These are phyloP conservation scores for Carex parvula DNA, from an alignment of 176 grass and related monocot species.

Conservation along the genomic window DNA sequence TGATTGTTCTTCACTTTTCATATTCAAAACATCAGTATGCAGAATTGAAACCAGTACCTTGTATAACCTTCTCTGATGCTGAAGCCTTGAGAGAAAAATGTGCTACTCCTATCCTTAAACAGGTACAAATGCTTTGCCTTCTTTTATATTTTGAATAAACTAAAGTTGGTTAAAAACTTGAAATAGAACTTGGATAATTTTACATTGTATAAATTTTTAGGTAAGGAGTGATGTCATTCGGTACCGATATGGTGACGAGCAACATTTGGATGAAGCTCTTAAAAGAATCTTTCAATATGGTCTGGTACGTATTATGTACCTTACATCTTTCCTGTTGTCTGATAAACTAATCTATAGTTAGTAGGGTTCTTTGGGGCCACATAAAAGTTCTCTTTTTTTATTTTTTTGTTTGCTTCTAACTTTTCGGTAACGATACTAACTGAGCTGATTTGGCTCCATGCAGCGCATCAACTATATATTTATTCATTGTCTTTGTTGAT, in stretches of 20 bases:
- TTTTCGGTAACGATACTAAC: no score
- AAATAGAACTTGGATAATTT: slow-evolving; percentile 21
- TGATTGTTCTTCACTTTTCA: slow-evolving; percentile 29
- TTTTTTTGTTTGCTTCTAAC: not conserved
- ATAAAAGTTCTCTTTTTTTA: not conserved
- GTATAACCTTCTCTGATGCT: slow-evolving; percentile 80
- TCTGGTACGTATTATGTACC: slow-evolving; percentile 61
- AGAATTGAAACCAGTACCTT: slow-evolving; percentile 90
- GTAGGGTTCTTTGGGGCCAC: not conserved
- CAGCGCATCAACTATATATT: no score
- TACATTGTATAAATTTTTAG: slow-evolving; percentile 31
- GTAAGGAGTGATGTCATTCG: slow-evolving; percentile 91
- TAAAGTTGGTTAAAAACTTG: not conserved
- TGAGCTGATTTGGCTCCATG: no score
- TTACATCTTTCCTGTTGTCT: not conserved
- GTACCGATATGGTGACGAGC: slow-evolving; percentile 91
- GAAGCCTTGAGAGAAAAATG: slow-evolving; percentile 77
- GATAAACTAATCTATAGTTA: not conserved
- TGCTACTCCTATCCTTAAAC: slow-evolving; percentile 88
- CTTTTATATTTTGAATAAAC: slow-evolving; percentile 22
- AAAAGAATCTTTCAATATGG: slow-evolving; percentile 97
- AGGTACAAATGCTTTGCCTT: slow-evolving; percentile 31
- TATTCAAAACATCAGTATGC: slow-evolving; percentile 62
- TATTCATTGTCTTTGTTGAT: no score
- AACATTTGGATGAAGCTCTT: slow-evolving; percentile 83